A percentile compares a stretch with the other conserved stretches of the same genome.
phyloP scores from a whole-genome alignment of 2,329 filamentous ascomycete species.

The Neofusicoccum kwambonambiense region DNA sequence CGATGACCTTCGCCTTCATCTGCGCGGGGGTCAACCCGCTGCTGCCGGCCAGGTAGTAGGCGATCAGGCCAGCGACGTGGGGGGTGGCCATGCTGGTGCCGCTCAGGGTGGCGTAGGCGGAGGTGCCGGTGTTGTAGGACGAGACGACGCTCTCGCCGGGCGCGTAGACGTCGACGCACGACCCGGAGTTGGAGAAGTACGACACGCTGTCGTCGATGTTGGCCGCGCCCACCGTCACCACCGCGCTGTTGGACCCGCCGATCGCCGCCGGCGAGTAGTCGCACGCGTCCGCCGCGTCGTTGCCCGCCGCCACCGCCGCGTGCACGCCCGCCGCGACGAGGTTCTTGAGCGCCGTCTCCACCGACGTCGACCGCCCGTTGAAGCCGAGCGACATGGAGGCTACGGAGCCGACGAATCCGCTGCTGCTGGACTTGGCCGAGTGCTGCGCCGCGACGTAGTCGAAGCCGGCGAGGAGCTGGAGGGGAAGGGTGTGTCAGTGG shows the following conservation, averaged over 20 bases:
- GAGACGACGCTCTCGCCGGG: constrained; percentile 40
- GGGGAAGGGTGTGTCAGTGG: neutral
- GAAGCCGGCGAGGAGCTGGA: constrained; percentile 37
- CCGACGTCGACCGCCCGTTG: constrained; percentile 22
- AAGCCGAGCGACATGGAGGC: constrained; percentile 41
- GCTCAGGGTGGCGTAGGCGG: constrained; percentile 44
- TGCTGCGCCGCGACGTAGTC: constrained; percentile 36
- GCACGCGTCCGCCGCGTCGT: constrained; percentile 28
- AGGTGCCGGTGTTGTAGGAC: constrained; percentile 39
- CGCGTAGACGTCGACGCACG: constrained; percentile 36
- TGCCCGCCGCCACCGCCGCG: constrained; percentile 30
- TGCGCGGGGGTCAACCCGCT: constrained; percentile 39
- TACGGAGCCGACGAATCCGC: constrained; percentile 28
- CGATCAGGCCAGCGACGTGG: constrained; percentile 63
- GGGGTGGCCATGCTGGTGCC: constrained; percentile 65
- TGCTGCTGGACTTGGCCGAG: constrained; percentile 24
- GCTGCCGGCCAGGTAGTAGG: constrained; percentile 55
- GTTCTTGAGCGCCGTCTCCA: neutral
- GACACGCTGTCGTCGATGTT: constrained; percentile 31
- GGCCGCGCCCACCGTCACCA: constrained; percentile 40
- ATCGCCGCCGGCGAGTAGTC: constrained; percentile 31
- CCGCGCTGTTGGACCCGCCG: constrained; percentile 29
- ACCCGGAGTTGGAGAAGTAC: constrained; percentile 37
- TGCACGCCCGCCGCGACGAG: neutral
- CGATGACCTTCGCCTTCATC: constrained; percentile 39